Base-by-base conservation (phyloP, 768 basidiomycete genomes). In the Mycena latifolia region DNA sequence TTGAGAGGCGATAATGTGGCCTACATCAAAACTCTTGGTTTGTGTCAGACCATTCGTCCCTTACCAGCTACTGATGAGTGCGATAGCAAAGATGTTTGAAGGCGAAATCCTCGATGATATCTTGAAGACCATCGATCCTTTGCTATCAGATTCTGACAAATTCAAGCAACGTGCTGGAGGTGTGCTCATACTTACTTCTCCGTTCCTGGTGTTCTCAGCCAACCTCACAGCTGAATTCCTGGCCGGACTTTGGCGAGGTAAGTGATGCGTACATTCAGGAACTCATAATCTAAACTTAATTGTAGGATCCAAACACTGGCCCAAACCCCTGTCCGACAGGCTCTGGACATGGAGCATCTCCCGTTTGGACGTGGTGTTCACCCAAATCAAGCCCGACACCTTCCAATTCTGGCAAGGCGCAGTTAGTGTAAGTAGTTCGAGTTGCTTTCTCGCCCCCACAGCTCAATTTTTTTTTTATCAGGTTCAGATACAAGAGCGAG, bases 261-360 rank as follows among this genome's bases (percentile, higher is more conserved):
- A 56, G 80, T 74, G 35, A 15, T 31, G 8, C 24, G 20, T 61
- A 22, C 22, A 37, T 22, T 37, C 12, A 33, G 51, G 39, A 56
- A 57, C 48, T 5, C 27, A 14, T 7, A 50, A 43, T 22, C 24
- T 33, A 47, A 52, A 27, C 29, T 24, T 24, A 45, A 25, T 45
- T 66, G 22, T 31, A 92, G 92, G 94, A 35, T 89, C 92, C 17
- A 95, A 95, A 76, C 93, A 96, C 72, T 97, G 96, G 95, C 80
- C 86, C 0, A 83, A 81, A 58, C 77, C 79, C 41, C 77, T 80
- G 39, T 82, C 84, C 28, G 78, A 86, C 53, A 76, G 78, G 41
- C 76, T 96, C 6, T 96, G 93, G 94, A 68, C 77, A 43, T 97
- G 95, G 95, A 79, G 90, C 33, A 78, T 80, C 7, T 76, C 82